Evolutionary conservation across 2,329 filamentous ascomycete species (phyloP), one percentile per base, ranked within the genome.

Genomic region (Esteya vermicola): DNA sequence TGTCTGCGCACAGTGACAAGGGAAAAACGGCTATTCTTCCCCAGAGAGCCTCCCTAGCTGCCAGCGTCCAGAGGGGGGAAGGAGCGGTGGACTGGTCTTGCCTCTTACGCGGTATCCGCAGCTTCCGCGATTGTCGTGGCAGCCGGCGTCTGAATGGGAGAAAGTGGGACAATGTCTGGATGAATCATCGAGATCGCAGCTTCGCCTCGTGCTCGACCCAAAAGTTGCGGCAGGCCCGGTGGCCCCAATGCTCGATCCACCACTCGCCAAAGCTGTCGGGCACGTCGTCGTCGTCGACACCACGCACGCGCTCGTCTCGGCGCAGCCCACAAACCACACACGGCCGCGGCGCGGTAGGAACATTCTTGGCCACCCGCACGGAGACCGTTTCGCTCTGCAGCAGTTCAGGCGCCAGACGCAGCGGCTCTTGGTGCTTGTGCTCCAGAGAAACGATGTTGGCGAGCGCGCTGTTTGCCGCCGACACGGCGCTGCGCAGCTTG

Each of bases 241-340:
- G 82, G 0, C 81, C 85, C 81, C 85, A 88, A 56, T 89, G 80
- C 34, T 95, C 86, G 32, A 81, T 67, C 89, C 89, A 96, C 85
- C 86, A 96, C 62, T 96, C 89, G 12, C 85, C 86, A 64, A 95
- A 95, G 56, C 82, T 86, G 57, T 96, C 89, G 51, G 89, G 78
- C 9, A 93, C 75, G 21, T 78, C 69, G 39, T 78, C 64, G 20
- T 30, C 30, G 52, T 93, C 86, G 26, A 91, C 72, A 52, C 78
- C 85, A 18, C 63, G 58, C 10, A 95, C 67, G 37, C 89, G 71
- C 61, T 96, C 89, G 31, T 94, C 85, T 47, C 89, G 68, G 61
- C 84, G 91, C 47, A 96, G 59, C 0, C 89, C 89, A 57, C 89
- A 96, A 25, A 96, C 64, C 38, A 88, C 72, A 60, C 89, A 96